Base-by-base conservation (phyloP, 768 basidiomycete species). In the Pisolithus orientalis region DNA sequence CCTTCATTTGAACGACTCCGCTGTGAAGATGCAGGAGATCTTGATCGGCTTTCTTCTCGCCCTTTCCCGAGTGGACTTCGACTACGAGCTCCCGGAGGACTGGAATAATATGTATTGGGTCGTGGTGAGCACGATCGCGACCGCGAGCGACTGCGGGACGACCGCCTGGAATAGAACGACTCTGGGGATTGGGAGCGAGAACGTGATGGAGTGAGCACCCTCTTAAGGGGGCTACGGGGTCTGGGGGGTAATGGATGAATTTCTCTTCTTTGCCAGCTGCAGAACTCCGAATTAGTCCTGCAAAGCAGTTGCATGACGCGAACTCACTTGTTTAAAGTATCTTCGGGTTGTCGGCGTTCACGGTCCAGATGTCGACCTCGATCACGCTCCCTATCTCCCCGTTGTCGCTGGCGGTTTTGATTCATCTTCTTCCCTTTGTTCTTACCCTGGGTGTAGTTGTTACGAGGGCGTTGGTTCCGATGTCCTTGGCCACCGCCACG, bases 311-410 rank as follows among this genome's bases (percentile, higher is more conserved):
- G 34, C 38, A 44, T 51, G 31, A 29, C 50, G 51, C 46, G 21
- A 45, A 68, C 83, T 44, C 67, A 91, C 89, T 90, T 90, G 68
- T 90, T 90, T 48, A 83, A 65, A 59, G 76, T 78, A n/a, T 78
- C 75, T 50, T 89, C 85, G 42, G 88, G 84, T 25, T 67, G 70
- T 49, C 74, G 70, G 57, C 76, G 76, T 57, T 72, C 73, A 25
- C 72, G 73, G 51, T 70, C 69, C 13, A 28, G 44, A 45, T 13
- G 29, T 60, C 65, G 65, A 10, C 59, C 58, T 7, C 57, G 53
- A 44, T 68, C 66, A 45, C 58, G 44, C 38, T 62, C 62, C 34
- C 14, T 59, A 51, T 68, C 66, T 29, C 63, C 57, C 47, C 60
- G 61, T 44, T 64, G 65, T 32, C 67, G 67, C 38, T 66, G 70